Percentiles rank a stretch among this genome's conserved stretches.
Evolutionary conservation across 495 filamentous ascomycete species (phyloP).

Genomic region (Neurospora africana): DNA sequence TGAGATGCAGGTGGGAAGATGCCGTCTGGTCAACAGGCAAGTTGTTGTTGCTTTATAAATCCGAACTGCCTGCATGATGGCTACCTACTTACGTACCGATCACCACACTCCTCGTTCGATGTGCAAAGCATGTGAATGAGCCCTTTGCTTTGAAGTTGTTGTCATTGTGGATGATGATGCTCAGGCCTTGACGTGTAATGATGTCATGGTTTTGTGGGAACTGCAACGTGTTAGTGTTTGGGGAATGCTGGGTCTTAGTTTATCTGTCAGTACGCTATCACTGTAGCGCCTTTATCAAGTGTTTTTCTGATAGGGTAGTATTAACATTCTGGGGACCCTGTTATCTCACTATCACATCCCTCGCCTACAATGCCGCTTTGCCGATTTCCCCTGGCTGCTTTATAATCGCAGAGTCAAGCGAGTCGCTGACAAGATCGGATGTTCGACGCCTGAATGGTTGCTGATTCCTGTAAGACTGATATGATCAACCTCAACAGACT

Average conservation of each 20-base stretch:
- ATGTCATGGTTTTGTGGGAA: neutral
- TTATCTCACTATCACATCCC: neutral
- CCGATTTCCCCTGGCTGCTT: neutral
- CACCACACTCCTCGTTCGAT: neutral
- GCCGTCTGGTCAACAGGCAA: neutral
- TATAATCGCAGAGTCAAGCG: neutral
- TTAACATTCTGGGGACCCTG: neutral
- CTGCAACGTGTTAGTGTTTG: neutral
- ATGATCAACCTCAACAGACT: neutral
- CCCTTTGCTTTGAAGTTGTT: too few species aligned
- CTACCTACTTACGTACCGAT: neutral
- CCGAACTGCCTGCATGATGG: neutral
- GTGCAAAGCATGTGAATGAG: neutral
- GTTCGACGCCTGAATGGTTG: too few species aligned
- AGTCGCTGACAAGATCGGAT: neutral
- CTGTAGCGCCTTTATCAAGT: fast-evolving
- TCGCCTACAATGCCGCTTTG: neutral
- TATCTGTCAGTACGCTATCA: neutral
- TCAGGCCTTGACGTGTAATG: neutral
- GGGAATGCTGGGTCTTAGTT: neutral
- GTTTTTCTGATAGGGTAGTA: neutral
- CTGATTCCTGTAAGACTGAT: neutral
- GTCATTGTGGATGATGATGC: neutral
- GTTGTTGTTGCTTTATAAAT: neutral
- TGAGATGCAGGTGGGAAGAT: neutral